Conservation (phyloP, 2,329 filamentous ascomycete species). For the Fusarium tanahbumbuense region DNA sequence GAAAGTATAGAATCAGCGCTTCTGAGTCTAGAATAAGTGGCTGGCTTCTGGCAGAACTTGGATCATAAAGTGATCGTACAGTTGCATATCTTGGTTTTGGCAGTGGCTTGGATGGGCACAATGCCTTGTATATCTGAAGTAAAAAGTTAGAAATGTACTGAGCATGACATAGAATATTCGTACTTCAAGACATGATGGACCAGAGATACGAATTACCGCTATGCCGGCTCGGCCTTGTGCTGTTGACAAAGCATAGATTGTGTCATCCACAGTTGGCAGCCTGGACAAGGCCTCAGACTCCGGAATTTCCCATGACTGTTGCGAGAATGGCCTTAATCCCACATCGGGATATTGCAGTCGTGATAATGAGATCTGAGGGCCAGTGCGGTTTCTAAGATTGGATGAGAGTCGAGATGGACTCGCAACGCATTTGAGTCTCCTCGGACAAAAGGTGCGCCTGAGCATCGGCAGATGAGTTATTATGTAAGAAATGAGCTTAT, state of each 20-base stretch:
- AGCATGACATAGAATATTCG: conserved; percentile 20
- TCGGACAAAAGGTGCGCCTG: conserved; percentile 36
- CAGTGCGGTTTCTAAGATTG: neutral
- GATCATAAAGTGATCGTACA: conserved; percentile 78
- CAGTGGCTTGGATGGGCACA: conserved; percentile 61
- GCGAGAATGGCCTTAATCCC: conserved; percentile 18
- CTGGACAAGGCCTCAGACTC: conserved; percentile 4
- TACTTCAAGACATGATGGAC: conserved; percentile 77
- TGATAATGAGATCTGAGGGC: neutral
- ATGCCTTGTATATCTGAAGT: conserved; percentile 60
- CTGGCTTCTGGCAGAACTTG: conserved; percentile 38
- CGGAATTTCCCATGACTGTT: conserved; percentile 15
- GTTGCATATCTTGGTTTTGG: conserved; percentile 70
- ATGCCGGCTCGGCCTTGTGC: conserved; percentile 88
- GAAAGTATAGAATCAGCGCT: conserved; percentile 86
- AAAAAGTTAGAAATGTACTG: conserved; percentile 6
- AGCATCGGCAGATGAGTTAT: conserved; percentile 38
- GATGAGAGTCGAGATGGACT: conserved; percentile 13
- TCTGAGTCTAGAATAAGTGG: conserved; percentile 77
- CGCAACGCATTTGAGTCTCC: conserved; percentile 32
- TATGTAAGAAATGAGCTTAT: neutral
- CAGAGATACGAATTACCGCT: conserved; percentile 88
- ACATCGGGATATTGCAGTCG: neutral
- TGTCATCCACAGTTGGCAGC: conserved; percentile 58
- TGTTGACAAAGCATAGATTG: conserved; percentile 93